phyloP scores from a whole-genome alignment of 768 basidiomycete species.

The Boletus bicolor region DNA sequence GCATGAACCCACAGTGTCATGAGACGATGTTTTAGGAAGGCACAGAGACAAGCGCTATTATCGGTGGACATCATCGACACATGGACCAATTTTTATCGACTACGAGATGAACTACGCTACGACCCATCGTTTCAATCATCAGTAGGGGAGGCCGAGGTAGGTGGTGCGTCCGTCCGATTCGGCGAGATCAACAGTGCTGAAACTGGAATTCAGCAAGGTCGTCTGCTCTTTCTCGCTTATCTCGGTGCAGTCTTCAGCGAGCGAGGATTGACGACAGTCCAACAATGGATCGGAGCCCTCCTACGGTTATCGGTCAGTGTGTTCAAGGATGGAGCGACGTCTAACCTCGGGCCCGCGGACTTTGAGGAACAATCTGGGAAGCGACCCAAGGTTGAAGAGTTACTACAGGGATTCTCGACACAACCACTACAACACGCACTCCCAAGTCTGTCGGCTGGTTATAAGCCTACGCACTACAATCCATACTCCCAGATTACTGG shows the following conservation, averaged over 20 bases:
- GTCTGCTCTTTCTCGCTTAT: constrained; percentile 60
- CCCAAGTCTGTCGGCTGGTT: constrained; percentile 12
- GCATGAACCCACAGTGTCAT: constrained; percentile 11
- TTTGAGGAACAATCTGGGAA: constrained; percentile 31
- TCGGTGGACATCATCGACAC: constrained; percentile 32
- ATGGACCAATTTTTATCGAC: constrained; percentile 39
- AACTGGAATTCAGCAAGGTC: constrained; percentile 45
- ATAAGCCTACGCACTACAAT: constrained; percentile 29
- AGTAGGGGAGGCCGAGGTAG: constrained; percentile 37
- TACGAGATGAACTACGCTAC: constrained; percentile 34
- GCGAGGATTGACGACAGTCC: constrained; percentile 48
- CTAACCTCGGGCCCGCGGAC: constrained; percentile 22
- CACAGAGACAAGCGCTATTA: constrained; percentile 26
- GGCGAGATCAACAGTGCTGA: constrained; percentile 15
- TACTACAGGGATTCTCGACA: constrained; percentile 31
- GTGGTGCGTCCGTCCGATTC: constrained; percentile 20
- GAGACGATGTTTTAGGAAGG: constrained; percentile 28
- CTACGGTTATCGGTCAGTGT: constrained; percentile 27
- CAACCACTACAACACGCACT: constrained; percentile 24
- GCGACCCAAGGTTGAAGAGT: constrained; percentile 29
- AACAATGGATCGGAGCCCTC: constrained; percentile 53
- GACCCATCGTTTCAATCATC: constrained; percentile 28
- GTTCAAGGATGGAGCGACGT: constrained; percentile 13
- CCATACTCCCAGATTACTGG: constrained; percentile 22
- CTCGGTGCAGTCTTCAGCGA: constrained; percentile 61